These are phyloP conservation scores for Fraxinus angustifolia DNA, from an alignment of 305 asterid species.

Conservation along the genomic window DNA sequence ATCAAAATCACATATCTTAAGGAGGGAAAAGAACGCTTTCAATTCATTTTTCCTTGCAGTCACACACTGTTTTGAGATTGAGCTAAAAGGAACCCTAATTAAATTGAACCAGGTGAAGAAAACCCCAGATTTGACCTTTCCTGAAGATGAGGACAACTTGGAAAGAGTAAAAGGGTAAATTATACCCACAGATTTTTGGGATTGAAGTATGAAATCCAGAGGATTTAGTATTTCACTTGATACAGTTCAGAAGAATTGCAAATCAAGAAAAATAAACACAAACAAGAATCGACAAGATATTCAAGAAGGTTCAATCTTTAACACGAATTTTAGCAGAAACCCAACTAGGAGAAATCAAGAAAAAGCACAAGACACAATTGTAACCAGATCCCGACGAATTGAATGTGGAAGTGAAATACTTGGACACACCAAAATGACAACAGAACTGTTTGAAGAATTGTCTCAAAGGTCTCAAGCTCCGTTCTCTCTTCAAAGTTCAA, in stretches of 20 bases:
- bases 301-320: constrained; percentile 36
- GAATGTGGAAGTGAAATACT: constrained; percentile 20
- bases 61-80: constrained; percentile 36
- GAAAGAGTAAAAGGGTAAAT: constrained; percentile 8
- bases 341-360: constrained; percentile 19
- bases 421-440: neutral
- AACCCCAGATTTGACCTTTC: constrained; percentile 50
- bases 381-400: constrained; percentile 35
- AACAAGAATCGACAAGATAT: constrained; percentile 12
- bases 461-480: constrained; percentile 22
- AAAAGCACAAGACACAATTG: constrained; percentile 17
- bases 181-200: constrained; percentile 1
- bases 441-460: neutral
- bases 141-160: constrained; percentile 24
- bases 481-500: constrained; percentile 1
- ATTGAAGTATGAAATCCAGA: neutral
- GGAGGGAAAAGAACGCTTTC: constrained; percentile 42
- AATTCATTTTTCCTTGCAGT: constrained; percentile 16
- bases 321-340: constrained; percentile 15
- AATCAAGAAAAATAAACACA: constrained; percentile 12
- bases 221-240: neutral
- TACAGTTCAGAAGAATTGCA: neutral
- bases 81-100: constrained; percentile 22
- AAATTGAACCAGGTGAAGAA: constrained; percentile 43
- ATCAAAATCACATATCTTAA: constrained; percentile 34